Percentiles rank a stretch among this genome's conserved stretches.
Conservation (phyloP, 192 early-diverging fungal genomes). For the Podila epigama region DNA sequence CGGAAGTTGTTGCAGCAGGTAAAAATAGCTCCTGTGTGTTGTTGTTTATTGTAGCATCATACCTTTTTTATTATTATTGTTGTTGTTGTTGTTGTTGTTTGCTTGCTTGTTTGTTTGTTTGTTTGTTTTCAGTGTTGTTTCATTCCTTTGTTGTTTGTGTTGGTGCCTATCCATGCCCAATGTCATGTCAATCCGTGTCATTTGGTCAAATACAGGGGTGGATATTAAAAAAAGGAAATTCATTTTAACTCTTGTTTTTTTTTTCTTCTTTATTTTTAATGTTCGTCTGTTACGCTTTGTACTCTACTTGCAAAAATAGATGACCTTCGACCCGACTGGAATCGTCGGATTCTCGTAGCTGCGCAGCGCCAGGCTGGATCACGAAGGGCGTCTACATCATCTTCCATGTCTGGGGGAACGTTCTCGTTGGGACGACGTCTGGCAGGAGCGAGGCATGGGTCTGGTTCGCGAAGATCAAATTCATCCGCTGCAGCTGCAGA, state of each 20-base stretch:
- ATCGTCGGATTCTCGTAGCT: conserved; percentile 43
- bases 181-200: too few species aligned
- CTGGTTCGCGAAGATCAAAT: conserved; percentile 34
- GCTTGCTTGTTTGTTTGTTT: too few species aligned
- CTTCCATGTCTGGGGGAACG: conserved; percentile 30
- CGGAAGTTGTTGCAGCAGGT: conserved; percentile 76
- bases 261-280: background rate
- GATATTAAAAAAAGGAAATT: too few species aligned
- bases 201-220: too few species aligned
- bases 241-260: background rate
- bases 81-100: too few species aligned
- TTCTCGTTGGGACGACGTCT: conserved; percentile 37
- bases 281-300: background rate
- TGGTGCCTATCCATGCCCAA: too few species aligned
- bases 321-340: conserved; percentile 77
- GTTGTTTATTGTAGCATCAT: too few species aligned
- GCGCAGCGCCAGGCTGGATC: conserved; percentile 55
- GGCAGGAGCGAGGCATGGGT: conserved; percentile 25
- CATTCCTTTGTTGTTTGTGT: too few species aligned
- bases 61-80: conserved; percentile 4
- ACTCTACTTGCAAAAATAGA: conserved; percentile 52
- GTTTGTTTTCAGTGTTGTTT: too few species aligned
- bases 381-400: conserved; percentile 44
- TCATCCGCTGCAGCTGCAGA: conserved; percentile 55
- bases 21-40: background rate